phyloP scores from a whole-genome alignment of 1,139 yeast genomes.

The Kurtzmaniella quercitrusa region DNA sequence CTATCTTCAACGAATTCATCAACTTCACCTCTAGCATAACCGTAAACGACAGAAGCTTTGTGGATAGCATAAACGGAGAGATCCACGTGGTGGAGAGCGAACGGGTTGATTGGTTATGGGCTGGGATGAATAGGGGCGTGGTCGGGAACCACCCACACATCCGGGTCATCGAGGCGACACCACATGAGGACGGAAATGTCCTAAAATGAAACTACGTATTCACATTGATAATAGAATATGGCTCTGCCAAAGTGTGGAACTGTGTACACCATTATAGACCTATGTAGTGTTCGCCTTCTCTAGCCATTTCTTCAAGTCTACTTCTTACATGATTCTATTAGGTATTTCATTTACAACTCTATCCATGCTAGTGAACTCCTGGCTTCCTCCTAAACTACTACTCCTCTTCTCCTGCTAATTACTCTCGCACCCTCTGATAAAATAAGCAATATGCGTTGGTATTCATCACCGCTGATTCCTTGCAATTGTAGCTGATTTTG shows the following conservation, averaged over 20 bases:
- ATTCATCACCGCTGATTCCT: conserved; percentile 44
- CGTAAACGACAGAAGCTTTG: conserved; percentile 76
- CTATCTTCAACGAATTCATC: conserved; percentile 82
- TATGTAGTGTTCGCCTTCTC: no score
- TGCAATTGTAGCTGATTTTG: conserved; percentile 41
- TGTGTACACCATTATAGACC: no score
- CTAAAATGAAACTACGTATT: neutral
- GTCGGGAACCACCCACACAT: conserved; percentile 43
- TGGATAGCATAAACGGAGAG: conserved; percentile 72
- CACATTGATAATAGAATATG: no score
- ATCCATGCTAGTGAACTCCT: no score
- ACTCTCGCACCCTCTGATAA: conserved; percentile 36
- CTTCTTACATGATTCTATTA: no score
- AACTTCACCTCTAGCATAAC: conserved; percentile 77
- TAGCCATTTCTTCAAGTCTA: no score
- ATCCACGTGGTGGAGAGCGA: conserved; percentile 46
- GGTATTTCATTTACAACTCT: no score
- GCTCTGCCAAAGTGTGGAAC: no score
- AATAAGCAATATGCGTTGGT: conserved; percentile 75
- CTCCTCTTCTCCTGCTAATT: conserved; percentile 1
- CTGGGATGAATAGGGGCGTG: conserved; percentile 59
- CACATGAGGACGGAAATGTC: neutral
- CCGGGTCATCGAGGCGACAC: conserved; percentile 22
- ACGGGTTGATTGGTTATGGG: conserved; percentile 73
- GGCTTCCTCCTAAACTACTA: conserved; percentile 2